Percentiles rank a stretch among this genome's conserved stretches.
phyloP scores from a whole-genome alignment of 2,329 filamentous ascomycete species.

The Coniochaeta hoffmannii region DNA sequence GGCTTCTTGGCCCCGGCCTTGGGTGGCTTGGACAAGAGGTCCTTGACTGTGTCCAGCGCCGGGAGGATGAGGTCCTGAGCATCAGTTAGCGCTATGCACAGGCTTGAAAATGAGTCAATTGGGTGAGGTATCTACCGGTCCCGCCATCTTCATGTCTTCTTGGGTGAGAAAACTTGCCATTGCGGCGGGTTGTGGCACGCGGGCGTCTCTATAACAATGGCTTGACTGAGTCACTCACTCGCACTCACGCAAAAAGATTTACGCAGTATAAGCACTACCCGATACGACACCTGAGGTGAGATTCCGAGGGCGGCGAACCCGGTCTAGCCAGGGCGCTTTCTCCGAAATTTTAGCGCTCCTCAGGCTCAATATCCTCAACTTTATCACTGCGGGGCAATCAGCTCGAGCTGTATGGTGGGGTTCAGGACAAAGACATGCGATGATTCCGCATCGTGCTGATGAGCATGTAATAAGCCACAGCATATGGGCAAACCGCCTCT shows the following conservation, averaged over 20 bases:
- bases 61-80: constrained; percentile 22
- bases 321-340: neutral
- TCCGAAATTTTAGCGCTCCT: neutral
- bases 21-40: constrained; percentile 30
- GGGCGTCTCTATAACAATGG: neutral
- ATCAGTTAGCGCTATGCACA: constrained; percentile 21
- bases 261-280: neutral
- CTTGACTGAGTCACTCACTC: neutral
- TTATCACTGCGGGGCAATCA: neutral
- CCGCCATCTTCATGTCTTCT: neutral
- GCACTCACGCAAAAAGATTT: neutral
- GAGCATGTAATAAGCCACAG: neutral
- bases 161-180: neutral
- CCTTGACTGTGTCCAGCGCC: constrained; percentile 37
- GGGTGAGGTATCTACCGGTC: neutral
- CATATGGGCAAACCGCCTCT: too few species aligned
- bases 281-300: neutral
- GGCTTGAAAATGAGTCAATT: constrained; percentile 6
- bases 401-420: neutral
- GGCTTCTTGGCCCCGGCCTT: constrained; percentile 29
- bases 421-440: neutral
- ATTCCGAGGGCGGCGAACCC: neutral
- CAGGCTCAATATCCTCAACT: neutral
- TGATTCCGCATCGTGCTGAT: neutral
- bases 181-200: neutral